These are phyloP conservation scores for Withania somnifera DNA, from an alignment of 305 asterid species.

Conservation along the genomic window DNA sequence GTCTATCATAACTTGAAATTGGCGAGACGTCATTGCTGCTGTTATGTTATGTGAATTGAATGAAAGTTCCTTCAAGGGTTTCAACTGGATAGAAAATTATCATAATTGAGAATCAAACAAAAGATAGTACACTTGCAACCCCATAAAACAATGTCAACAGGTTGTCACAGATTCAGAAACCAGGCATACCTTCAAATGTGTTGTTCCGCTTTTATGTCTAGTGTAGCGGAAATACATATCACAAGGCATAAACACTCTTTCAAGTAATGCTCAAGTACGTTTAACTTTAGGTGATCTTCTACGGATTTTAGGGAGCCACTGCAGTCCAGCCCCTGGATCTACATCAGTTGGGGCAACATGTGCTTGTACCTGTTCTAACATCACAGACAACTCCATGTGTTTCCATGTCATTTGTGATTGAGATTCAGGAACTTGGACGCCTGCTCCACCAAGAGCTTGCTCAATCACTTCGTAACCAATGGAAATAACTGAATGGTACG, in stretches of 20 bases:
- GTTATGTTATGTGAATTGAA: constrained; percentile 90
- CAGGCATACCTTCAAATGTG: constrained; percentile 73
- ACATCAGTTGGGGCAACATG: constrained; percentile 99
- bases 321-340: constrained; percentile 99
- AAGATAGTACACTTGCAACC: not conserved
- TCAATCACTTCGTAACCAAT: constrained; percentile 83
- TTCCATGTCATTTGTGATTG: constrained; percentile 93
- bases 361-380: constrained; percentile 99
- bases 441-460: constrained; percentile 72
- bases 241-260: constrained; percentile 99
- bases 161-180: constrained; percentile 1
- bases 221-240: constrained; percentile 95
- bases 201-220: constrained; percentile 93
- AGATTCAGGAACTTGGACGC: constrained; percentile 53
- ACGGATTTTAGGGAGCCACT: constrained; percentile 97
- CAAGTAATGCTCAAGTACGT: constrained; percentile 97
- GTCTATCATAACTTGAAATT: constrained; percentile 99
- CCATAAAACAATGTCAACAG: constrained; percentile 1
- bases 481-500: constrained; percentile 86
- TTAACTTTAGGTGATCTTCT: constrained; percentile 96
- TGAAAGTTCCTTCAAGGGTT: constrained; percentile 96
- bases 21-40: constrained; percentile 98
- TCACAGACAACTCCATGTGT: constrained; percentile 92
- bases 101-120: not conserved
- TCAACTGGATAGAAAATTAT: constrained; percentile 50